Conservation (phyloP, 345 rosid genomes). For the Toxicodendron radicans region DNA sequence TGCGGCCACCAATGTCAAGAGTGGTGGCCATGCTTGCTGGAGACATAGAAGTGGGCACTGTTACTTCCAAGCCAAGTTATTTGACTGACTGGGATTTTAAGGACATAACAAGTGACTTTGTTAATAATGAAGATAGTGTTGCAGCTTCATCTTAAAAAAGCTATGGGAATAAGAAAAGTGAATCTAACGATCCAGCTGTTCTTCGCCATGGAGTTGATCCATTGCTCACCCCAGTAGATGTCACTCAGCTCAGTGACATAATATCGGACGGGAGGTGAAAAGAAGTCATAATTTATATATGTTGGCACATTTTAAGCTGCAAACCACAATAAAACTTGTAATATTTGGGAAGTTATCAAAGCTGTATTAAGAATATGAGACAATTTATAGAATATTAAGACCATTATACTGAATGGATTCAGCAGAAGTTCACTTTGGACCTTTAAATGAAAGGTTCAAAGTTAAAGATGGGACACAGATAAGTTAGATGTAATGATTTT, state of each 20-base stretch:
- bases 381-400: too few species aligned
- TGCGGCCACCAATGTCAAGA: conserved; percentile 36
- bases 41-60: conserved; percentile 30
- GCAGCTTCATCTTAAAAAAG: not conserved
- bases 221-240: not conserved
- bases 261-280: conserved; percentile 2
- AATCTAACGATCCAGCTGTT: not conserved
- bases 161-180: not conserved
- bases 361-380: too few species aligned
- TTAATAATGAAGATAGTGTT: conserved; percentile 10
- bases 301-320: too few species aligned
- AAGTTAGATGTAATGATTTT: too few species aligned
- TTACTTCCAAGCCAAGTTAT: conserved; percentile 31
- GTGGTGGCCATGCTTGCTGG: conserved; percentile 37
- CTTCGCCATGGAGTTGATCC: not conserved
- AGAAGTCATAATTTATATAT: too few species aligned
- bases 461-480: too few species aligned
- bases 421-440: too few species aligned
- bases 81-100: conserved; percentile 31
- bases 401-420: too few species aligned
- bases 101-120: conserved; percentile 12
- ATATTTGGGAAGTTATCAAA: too few species aligned
- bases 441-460: too few species aligned
- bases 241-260: not conserved
- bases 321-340: too few species aligned